Base-by-base conservation (phyloP, 2,329 filamentous ascomycete species). In the Lasiodiplodia sp. region DNA sequence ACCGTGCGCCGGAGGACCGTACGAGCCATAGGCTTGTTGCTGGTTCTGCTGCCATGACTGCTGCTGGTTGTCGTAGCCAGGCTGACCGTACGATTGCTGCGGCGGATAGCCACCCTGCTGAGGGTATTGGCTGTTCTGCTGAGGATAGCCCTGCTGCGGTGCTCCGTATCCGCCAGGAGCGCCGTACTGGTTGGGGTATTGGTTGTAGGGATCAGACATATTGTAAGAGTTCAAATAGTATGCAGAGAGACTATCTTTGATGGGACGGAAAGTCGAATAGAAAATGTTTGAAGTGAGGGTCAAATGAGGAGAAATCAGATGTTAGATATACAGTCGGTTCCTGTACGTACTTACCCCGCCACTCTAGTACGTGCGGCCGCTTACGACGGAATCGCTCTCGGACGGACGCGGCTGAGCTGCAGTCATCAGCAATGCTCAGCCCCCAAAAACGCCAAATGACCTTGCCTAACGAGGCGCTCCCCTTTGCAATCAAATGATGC, bases 1-100 rank as follows among this genome's bases (percentile, higher is more conserved):
- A 52, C 82, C 82, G 25, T 82, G 76, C 37, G 77, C 77, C 37
- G 84, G 84, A 18, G 84, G 82, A 44, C 83, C 83, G 70, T 84
- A 86, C 60, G 75, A 74, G 31, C 74, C 72, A 67, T 79, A 79
- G 66, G 75, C 76, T 69, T 82, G 78, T 69, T 82, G 78, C 66
- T 77, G 74, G 58, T 76, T 73, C 37, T 75, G 71, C 55, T 68
- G 66, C 2, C 40, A 63, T 4, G 51, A 23, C 28, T 55, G 62
- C 52, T 64, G 60, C 28, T 63, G 44, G 8, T 28, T 14, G 14
- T 68, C 67, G 16, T 68, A 56, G 14, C 58, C 38, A 5, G 44
- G 66, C 52, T 68, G 67, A 12, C 23, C 65, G n/a, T 66, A 66
- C 51, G 75, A 74, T 34, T 73, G 77, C 23, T 37, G 57, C 23